Percentiles rank a stretch among this genome's conserved stretches.
Conservation (phyloP, 1,284 basidiomycete genomes). For the Psilocybe mexicana region DNA sequence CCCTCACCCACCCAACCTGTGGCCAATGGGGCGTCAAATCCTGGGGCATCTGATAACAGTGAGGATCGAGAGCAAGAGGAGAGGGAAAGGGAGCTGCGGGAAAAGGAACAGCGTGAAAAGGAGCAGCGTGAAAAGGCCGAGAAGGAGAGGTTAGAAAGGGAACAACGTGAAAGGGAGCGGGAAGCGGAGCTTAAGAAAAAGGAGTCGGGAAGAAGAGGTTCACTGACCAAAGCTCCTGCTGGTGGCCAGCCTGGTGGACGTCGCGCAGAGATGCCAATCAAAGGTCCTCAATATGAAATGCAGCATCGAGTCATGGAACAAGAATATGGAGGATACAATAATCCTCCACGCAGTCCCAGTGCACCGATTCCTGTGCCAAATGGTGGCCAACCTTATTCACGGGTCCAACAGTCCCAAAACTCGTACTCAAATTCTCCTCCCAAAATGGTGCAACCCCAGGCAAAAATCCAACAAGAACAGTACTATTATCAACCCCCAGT, state of each 20-base stretch:
- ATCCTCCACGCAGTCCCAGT: constrained; percentile 24
- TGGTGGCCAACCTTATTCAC: constrained; percentile 21
- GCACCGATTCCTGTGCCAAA: constrained; percentile 17
- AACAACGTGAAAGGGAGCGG: constrained; percentile 41
- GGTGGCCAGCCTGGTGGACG: constrained; percentile 47
- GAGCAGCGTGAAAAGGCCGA: constrained; percentile 50
- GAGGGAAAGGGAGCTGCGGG: constrained; percentile 44
- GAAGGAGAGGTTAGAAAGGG: constrained; percentile 39
- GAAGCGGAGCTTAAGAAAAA: constrained; percentile 54
- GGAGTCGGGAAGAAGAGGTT: constrained; percentile 54
- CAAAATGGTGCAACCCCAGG: constrained; percentile 16
- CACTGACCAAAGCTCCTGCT: constrained; percentile 53
- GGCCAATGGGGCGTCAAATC: constrained; percentile 19
- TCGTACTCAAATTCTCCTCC: constrained; percentile 24
- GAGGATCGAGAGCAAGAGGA: constrained; percentile 36
- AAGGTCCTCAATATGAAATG: constrained; percentile 89
- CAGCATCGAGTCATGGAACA: constrained; percentile 92
- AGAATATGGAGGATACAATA: constrained; percentile 59
- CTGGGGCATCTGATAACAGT: constrained; percentile 29
- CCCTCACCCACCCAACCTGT: constrained; percentile 28
- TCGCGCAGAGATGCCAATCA: constrained; percentile 83
- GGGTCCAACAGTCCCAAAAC: constrained; percentile 19
- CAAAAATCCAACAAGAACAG: constrained; percentile 26
- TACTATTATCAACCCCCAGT: constrained; percentile 34
- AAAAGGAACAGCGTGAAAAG: constrained; percentile 45